These are phyloP conservation scores for Panus rudis DNA, from an alignment of 768 basidiomycete species.

Conservation along the genomic window DNA sequence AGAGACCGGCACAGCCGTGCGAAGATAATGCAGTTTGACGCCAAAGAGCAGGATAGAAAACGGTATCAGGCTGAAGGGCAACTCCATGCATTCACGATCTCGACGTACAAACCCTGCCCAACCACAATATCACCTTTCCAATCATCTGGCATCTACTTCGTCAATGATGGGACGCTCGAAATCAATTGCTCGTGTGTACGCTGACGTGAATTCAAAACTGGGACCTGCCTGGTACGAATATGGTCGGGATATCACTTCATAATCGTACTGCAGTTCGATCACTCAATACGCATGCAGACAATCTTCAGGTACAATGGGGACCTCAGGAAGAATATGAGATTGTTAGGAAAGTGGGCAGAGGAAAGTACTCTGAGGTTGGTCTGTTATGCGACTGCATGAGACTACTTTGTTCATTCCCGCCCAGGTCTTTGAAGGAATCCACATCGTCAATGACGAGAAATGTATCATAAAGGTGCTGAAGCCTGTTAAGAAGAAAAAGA, in stretches of 20 bases:
- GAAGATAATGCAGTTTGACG: too few species aligned
- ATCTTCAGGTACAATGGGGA: constrained; percentile 96
- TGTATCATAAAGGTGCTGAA: constrained; percentile 99
- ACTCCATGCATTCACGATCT: too few species aligned
- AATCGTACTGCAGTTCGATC: constrained; percentile 1
- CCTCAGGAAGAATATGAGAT: constrained; percentile 97
- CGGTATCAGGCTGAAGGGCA: too few species aligned
- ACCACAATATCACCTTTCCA: too few species aligned
- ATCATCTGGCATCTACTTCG: too few species aligned
- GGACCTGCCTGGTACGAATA: constrained; percentile 96
- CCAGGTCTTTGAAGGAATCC: constrained; percentile 90
- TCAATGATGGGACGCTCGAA: constrained; percentile 66
- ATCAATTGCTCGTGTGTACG: constrained; percentile 81
- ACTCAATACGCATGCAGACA: constrained; percentile 47
- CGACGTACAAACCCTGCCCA: too few species aligned
- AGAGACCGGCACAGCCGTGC: constrained; percentile 8
- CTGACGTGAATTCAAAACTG: constrained; percentile 80
- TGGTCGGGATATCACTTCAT: constrained; percentile 46
- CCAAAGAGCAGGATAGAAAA: too few species aligned
- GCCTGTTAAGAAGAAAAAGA: constrained; percentile 99
- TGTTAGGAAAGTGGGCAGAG: constrained; percentile 90
- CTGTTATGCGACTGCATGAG: not conserved
- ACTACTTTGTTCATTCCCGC: constrained; percentile 2
- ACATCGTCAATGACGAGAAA: constrained; percentile 85
- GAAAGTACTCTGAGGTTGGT: constrained; percentile 88